Percentiles rank a stretch among this genome's conserved stretches.
Conservation (phyloP, 257 asterid species). For the Asclepias syriaca region DNA sequence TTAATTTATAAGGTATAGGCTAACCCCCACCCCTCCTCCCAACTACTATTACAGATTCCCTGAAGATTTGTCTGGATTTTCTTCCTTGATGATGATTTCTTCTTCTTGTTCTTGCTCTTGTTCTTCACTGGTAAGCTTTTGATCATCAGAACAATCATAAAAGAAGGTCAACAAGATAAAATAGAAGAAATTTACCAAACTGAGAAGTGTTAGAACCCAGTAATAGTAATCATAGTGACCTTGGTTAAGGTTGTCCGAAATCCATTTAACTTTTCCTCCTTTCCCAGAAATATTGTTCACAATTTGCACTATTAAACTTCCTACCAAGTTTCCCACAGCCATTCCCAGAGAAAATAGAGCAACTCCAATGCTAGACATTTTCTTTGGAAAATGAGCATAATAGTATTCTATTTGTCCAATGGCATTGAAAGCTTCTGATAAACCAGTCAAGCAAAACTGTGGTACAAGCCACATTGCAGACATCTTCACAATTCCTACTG, state of each 20-base stretch:
- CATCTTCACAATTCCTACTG: constrained; percentile 43
- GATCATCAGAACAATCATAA: constrained; percentile 26
- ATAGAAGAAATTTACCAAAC: constrained; percentile 41
- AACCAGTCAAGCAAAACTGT: constrained; percentile 39
- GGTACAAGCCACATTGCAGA: constrained; percentile 66
- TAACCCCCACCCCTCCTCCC: no score
- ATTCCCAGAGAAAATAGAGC: constrained; percentile 43
- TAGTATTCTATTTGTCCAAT: constrained; percentile 61
- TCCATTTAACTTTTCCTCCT: constrained; percentile 38
- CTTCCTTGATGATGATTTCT: not conserved
- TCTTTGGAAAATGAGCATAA: constrained; percentile 55
- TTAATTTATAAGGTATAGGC: not conserved
- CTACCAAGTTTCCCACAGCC: constrained; percentile 50
- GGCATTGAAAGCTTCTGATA: constrained; percentile 64
- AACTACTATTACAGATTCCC: not conserved
- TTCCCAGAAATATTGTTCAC: constrained; percentile 33
- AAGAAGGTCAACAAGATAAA: constrained; percentile 30
- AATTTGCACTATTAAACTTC: constrained; percentile 37
- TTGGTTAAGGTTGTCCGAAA: constrained; percentile 46
- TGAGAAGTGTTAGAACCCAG: constrained; percentile 43
- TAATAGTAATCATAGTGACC: constrained; percentile 75
- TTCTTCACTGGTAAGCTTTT: constrained; percentile 32
- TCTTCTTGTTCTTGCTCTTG: constrained; percentile 11
- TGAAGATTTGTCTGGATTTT: not conserved
- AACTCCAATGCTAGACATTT: constrained; percentile 61